These are phyloP conservation scores for Rosa multiflora DNA, from an alignment of 306 rosid species.

Conservation along the genomic window DNA sequence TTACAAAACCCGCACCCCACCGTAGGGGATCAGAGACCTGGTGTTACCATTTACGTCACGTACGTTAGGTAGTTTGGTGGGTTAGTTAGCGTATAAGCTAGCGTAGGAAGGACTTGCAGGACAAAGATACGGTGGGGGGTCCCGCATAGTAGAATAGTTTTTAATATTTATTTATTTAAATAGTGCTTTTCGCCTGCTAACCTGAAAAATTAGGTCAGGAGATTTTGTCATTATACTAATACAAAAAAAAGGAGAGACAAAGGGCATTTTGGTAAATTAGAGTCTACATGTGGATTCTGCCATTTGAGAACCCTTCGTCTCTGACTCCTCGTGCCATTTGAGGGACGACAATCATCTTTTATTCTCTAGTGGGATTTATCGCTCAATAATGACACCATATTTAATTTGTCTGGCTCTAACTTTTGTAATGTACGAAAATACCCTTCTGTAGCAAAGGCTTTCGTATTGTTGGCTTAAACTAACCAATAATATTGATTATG, in stretches of 20 bases:
- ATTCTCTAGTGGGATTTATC: constrained; percentile 47
- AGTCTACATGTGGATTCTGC: neutral
- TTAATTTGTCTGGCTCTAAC: constrained; percentile 37
- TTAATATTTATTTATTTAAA: neutral
- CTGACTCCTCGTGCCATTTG: constrained; percentile 33
- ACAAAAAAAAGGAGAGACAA: neutral
- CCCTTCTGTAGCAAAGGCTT: neutral
- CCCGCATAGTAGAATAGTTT: neutral
- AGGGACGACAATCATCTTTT: constrained; percentile 57
- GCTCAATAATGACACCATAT: constrained; percentile 36
- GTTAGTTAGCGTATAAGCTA: constrained; percentile 23
- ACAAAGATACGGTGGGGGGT: constrained; percentile 36
- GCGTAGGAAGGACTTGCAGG: constrained; percentile 22
- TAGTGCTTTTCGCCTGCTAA: neutral
- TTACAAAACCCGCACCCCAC: neutral
- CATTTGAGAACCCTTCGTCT: constrained; percentile 21
- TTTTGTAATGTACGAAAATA: constrained; percentile 11
- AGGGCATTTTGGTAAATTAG: constrained; percentile 17
- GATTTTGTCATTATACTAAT: neutral
- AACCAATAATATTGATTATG: neutral
- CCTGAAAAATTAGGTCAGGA: neutral
- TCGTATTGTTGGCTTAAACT: neutral
- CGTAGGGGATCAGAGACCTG: constrained; percentile 6
- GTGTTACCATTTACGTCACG: constrained; percentile 10
- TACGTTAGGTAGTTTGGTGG: constrained; percentile 20